A percentile compares a stretch with the other conserved stretches of the same genome.
Evolutionary conservation across 1,284 basidiomycete genomes (phyloP).

Genomic region (Hemileia vastatrix): DNA sequence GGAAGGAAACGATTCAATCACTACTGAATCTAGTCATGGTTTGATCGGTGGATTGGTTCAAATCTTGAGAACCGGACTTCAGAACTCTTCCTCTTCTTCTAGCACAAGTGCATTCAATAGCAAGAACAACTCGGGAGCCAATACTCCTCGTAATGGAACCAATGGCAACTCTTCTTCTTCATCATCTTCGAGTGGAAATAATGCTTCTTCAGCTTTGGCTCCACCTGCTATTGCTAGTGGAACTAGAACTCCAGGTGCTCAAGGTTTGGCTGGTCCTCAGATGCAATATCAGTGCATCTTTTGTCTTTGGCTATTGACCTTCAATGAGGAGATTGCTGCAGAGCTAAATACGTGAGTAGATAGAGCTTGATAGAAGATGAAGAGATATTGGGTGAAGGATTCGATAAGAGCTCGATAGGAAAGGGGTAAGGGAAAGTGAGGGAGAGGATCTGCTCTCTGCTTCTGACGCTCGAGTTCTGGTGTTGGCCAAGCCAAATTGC

Average conservation of each 20-base stretch:
- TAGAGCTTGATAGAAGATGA: too few species aligned
- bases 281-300: constrained; percentile 87
- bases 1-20: not conserved
- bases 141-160: constrained; percentile 51
- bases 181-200: constrained; percentile 55
- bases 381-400: too few species aligned
- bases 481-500: too few species aligned
- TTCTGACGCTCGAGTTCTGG: too few species aligned
- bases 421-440: too few species aligned
- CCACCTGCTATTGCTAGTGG: not conserved
- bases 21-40: constrained; percentile 7
- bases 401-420: too few species aligned
- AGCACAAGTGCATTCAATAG: too few species aligned
- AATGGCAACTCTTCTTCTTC: constrained; percentile 55
- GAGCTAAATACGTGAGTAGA: constrained; percentile 63
- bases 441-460: too few species aligned
- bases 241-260: constrained; percentile 23
- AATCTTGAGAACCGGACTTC: constrained; percentile 22
- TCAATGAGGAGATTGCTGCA: constrained; percentile 72
- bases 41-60: constrained; percentile 31
- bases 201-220: not conserved
- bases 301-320: constrained; percentile 87
- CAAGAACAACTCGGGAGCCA: not conserved
- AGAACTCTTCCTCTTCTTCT: not conserved
- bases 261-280: constrained; percentile 58